A percentile compares a stretch with the other conserved stretches of the same genome.
Conservation (phyloP, 164 flowering plant genomes). For the Litsea cubeba region DNA sequence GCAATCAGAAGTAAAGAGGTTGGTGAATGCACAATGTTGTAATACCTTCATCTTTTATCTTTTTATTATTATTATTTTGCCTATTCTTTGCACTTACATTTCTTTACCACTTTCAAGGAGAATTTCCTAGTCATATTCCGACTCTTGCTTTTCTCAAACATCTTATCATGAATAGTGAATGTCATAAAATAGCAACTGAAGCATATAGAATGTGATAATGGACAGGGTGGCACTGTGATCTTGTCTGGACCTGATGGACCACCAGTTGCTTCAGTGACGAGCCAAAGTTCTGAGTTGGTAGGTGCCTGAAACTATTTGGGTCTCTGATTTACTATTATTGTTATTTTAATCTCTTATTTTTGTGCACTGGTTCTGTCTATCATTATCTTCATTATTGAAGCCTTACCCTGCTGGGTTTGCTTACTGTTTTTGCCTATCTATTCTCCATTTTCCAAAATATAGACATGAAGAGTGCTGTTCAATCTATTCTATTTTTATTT, state of each 20-base stretch:
- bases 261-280: constrained; percentile 83
- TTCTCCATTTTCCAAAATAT: no score
- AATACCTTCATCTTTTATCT: not conserved
- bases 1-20: constrained; percentile 99
- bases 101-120: not conserved
- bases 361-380: not conserved
- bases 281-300: constrained; percentile 91
- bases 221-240: constrained; percentile 87
- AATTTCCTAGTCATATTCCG: not conserved
- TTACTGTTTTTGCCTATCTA: no score
- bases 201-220: constrained; percentile 20
- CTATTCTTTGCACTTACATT: not conserved
- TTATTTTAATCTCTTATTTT: not conserved
- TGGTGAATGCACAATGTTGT: constrained; percentile 3
- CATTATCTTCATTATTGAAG: not conserved
- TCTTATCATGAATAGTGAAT: not conserved
- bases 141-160: not conserved
- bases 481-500: no score
- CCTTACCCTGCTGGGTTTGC: no score
- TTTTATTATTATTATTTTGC: not conserved
- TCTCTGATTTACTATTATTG: not conserved
- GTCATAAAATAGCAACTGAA: not conserved
- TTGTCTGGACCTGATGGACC: constrained; percentile 97
- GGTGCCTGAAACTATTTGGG: constrained; percentile 10
- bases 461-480: no score